phyloP scores from a whole-genome alignment of 805 yeast species.

The Kazachstania bromeliacearum region DNA sequence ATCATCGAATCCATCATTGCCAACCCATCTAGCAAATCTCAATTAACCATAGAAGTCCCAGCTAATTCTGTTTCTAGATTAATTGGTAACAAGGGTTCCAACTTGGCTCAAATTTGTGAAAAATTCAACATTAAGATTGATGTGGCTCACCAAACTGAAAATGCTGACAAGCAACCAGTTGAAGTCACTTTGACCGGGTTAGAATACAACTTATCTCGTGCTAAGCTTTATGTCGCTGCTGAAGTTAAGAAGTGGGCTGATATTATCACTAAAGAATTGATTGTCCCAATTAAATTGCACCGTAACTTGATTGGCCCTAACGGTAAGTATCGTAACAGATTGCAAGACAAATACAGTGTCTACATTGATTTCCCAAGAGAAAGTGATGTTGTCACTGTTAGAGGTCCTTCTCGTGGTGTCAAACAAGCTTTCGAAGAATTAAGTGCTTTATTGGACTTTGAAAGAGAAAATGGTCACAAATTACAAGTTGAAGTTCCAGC shows the following conservation, averaged over 20 bases:
- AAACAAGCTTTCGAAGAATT: conserved; percentile 76
- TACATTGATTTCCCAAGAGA: conserved; percentile 64
- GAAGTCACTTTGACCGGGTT: conserved; percentile 63
- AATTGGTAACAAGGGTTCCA: conserved; percentile 83
- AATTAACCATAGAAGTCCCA: conserved; percentile 52
- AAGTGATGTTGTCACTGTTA: conserved; percentile 54
- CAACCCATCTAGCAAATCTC: conserved; percentile 20
- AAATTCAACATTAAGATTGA: conserved; percentile 72
- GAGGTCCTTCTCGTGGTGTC: conserved; percentile 89
- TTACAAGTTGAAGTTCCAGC: conserved; percentile 57
- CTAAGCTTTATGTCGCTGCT: conserved; percentile 47
- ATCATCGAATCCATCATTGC: conserved; percentile 29
- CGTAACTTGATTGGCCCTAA: conserved; percentile 74
- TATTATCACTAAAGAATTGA: conserved; percentile 54
- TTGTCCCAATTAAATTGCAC: conserved; percentile 71
- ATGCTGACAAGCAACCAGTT: conserved; percentile 27
- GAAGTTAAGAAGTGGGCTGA: conserved; percentile 75
- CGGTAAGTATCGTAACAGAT: conserved; percentile 72
- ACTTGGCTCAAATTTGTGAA: conserved; percentile 56
- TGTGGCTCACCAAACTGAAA: conserved; percentile 45
- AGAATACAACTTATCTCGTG: conserved; percentile 67
- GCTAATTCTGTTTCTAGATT: conserved; percentile 60
- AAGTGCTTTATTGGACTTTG: conserved; percentile 73
- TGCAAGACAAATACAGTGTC: conserved; percentile 82
- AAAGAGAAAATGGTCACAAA: conserved; percentile 72